Evolutionary conservation across 2,329 filamentous ascomycete species (phyloP), one percentile per base, ranked within the genome.

Genomic region (Xylariaceae sp.): DNA sequence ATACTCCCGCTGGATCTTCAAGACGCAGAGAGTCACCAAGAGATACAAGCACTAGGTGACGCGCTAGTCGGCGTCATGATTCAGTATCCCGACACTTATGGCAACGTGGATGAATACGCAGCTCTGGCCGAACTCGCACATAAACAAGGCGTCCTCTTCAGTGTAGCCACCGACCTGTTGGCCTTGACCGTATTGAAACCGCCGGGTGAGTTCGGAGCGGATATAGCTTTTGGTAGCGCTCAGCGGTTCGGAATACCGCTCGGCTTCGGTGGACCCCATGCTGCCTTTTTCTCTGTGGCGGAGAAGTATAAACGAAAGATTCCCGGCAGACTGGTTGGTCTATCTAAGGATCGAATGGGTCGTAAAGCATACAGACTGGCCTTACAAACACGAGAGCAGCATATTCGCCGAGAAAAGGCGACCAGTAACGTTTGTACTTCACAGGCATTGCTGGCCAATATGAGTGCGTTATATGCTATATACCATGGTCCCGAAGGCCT

Each of bases 391-490:
- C 81, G 92, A 64, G 92, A 97, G 74, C 92, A 97, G 75, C 92
- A 97, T 71, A 96, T 97, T 69, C 83, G 92, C 61, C 83, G 92
- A 67, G 92, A 97, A 71, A 96, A 96, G 80, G 92, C 92, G 1
- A 97, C 92, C 1, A 96, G 91, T 76, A 97, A 97, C 68, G 91
- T 96, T 56, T 97, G 92, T 76, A 97, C 92, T 1, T 91, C 92
- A 1, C 92, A 97, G 73, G 92, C 92, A 6, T 76, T 97, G 30
- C 78, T 96, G 50, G 92, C 92, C 39, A 97, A 97, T 72, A 96
- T 96, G 89, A 92, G 85, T 63, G 90, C 91, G 52, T 87, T 96
- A 75, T 97, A 96, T 68, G 91, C 91, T 50, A 80, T 96, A 51
- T 97, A 96, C 71, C 92, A 97, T 69, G 92, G 92, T 3, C 92